These are phyloP conservation scores for Paratinospora sagittata DNA, from an alignment of 164 flowering plant genomes.

Conservation along the genomic window DNA sequence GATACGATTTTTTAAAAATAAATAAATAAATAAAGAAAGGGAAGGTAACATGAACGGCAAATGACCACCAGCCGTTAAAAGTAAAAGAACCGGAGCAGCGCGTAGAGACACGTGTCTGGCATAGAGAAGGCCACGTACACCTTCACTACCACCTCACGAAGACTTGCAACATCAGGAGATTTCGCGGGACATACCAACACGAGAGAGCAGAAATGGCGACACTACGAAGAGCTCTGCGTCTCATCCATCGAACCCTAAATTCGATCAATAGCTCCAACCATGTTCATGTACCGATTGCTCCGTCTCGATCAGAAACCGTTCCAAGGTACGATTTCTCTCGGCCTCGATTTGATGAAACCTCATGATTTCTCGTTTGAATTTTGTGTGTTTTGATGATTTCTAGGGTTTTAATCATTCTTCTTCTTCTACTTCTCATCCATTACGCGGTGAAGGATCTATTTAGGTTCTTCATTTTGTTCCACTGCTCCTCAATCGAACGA, in stretches of 20 bases:
- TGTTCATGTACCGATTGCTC: not conserved
- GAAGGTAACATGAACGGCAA: no score
- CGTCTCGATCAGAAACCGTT: not conserved
- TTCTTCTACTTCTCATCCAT: not conserved
- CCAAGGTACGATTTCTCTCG: slow-evolving; percentile 5
- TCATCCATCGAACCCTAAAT: slow-evolving; percentile 15
- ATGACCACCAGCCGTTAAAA: no score
- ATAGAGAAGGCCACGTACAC: no score
- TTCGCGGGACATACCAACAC: no score
- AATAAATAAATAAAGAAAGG: no score
- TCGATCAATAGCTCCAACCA: not conserved
- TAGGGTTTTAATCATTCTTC: not conserved
- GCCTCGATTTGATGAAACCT: not conserved
- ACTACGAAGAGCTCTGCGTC: slow-evolving; percentile 16
- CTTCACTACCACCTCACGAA: no score
- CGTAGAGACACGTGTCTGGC: no score
- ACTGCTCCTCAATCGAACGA: slow-evolving; percentile 19
- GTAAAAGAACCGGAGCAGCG: no score
- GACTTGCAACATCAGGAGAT: no score
- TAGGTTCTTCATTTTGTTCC: slow-evolving; percentile 21
- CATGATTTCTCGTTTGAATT: not conserved
- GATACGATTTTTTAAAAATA: no score
- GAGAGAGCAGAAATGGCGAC: slow-evolving; percentile 19
- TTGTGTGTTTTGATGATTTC: not conserved
- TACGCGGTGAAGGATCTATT: slow-evolving; percentile 15